Base-by-base conservation (phyloP, 1,284 basidiomycete genomes). In the Naganishia liquefaciens region DNA sequence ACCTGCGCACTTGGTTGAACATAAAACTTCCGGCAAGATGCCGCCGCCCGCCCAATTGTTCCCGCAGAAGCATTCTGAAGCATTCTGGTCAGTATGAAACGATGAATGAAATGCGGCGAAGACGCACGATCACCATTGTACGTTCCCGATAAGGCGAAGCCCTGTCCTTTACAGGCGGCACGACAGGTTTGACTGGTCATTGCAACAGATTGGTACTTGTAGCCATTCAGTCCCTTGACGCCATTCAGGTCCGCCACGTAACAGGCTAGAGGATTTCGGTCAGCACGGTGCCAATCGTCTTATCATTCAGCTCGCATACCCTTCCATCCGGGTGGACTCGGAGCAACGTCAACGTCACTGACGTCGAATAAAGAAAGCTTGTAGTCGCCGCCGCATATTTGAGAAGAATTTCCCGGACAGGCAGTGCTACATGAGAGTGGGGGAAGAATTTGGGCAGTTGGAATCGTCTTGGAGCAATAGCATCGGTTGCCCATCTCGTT, bases 331-430 rank as follows among this genome's bases (percentile, higher is more conserved):
- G 57, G 46, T 27, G 57, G 57, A 6, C 46, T 60, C 15, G 46
- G 57, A 27, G 57, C 46, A 50, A 60, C 57, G 4, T 19, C 43
- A 25, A 50, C 57, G 3, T 39, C 37, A 21, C 21, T 25, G 33
- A 60, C 57, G 40, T 60, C 57, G n/a, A 60, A 60, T 1, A 60
- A 37, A 2, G 57, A 40, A 37, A 60, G 47, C 46, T 39, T 51
- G 64, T 71, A 71, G 19, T 42, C 33, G 5, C 67, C 71, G 37
- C 75, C 75, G 58, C 75, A 76, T 10, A 62, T 69, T 49, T 72
- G 57, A 1, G 62, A 46, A 15, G 67, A 52, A 61, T 74, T 70
- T n/a, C 76, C 76, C 2, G 71, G 70, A 23, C 64, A 65, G 19
- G 42, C 27, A 21, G 64, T 65, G n/a, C 25, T 30, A 44, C 64